Percentiles rank a stretch among this genome's conserved stretches.
These are phyloP conservation scores for Candida dajiaensis DNA, from an alignment of 805 yeast species.

Conservation along the genomic window DNA sequence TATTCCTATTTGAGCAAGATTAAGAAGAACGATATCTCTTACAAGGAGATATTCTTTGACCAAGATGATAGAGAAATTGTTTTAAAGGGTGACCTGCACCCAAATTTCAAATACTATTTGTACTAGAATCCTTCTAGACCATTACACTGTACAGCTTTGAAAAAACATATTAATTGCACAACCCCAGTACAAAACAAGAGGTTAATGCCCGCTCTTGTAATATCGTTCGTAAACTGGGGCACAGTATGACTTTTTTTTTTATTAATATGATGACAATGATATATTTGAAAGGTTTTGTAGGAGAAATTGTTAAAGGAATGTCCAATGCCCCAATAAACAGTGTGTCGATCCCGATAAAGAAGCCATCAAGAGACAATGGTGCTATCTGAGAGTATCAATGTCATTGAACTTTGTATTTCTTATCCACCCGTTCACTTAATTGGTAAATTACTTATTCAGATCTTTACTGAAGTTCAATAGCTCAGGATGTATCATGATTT, in stretches of 20 bases:
- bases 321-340: not conserved
- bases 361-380: too few relatives aligned
- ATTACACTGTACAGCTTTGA: too few relatives aligned
- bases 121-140: constrained; percentile 25
- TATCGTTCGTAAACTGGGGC: too few relatives aligned
- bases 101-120: constrained; percentile 41
- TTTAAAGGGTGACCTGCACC: constrained; percentile 35
- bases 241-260: too few relatives aligned
- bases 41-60: constrained; percentile 27
- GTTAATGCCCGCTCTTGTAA: too few relatives aligned
- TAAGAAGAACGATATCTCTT: constrained; percentile 29
- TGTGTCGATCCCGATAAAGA: not conserved
- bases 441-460: too few relatives aligned
- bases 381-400: too few relatives aligned
- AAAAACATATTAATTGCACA: not conserved
- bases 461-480: too few relatives aligned
- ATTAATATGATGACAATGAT: not conserved
- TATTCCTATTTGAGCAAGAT: constrained; percentile 28
- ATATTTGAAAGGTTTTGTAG: not conserved
- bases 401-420: too few relatives aligned
- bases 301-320: not conserved
- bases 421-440: too few relatives aligned
- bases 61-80: constrained; percentile 28
- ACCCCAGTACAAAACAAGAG: too few relatives aligned
- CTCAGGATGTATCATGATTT: too few relatives aligned